Base-by-base conservation (phyloP, 2,329 filamentous ascomycete species). In the Cladosporium sp. region DNA sequence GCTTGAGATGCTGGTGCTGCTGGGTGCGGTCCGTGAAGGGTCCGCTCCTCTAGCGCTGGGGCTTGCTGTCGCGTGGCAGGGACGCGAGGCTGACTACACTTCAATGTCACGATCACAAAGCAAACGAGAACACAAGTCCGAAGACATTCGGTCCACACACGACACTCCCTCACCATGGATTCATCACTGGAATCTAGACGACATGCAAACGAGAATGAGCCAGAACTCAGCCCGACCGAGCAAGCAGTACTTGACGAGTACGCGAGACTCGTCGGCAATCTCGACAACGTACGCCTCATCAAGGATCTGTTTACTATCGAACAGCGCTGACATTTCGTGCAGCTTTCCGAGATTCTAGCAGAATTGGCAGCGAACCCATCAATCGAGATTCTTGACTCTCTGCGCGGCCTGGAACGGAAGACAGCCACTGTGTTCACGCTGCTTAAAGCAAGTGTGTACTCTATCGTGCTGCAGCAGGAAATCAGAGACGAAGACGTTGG, bases 371-470 rank as follows among this genome's bases (percentile, higher is more conserved):
- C 89, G 18, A 67, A 66, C 12, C 74, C 75, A 6, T 72, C 69
- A 13, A 85, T 86, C 6, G 89, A 88, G 58, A 91, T 95, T 51
- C 79, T 95, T 47, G 89, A 99, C 68, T 86, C 88, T 7, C 77
- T 99, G 61, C 79, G 93, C 48, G 85, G 91, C 38, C 76, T 99
- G 49, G 93, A 99, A 76, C 80, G 93, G 61, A 96, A 97, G 77
- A 96, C 92, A 38, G 90, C 89, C 59, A 76, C 96, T 49, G 92
- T 96, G 18, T 97, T 95, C 70, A 99, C 93, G 56, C 72, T 97
- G 66, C 79, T 99, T 66, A 99, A 99, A 76, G 92, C 93, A 15
- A 97, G 92, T 70, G 93, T 99, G 57, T 99, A 99, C 74, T 95
- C 88, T 67, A 99, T 99, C 74, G 91, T 99, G 55, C 70, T 99